Conservation (phyloP, 192 early-diverging fungal genomes). For the Rhizophagus clarus region DNA sequence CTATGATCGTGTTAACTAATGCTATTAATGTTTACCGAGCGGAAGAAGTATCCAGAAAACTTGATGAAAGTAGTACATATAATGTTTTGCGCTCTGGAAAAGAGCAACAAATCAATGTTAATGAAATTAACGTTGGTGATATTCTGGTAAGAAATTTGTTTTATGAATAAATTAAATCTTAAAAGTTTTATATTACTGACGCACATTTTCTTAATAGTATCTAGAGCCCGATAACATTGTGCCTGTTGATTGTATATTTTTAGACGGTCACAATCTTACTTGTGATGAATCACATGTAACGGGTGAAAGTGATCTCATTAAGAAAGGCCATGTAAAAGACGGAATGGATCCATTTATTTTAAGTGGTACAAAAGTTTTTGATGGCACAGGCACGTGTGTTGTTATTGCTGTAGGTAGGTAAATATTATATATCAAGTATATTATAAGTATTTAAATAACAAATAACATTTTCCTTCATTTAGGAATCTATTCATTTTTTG, state of each 20-base stretch:
- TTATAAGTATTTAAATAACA: background rate
- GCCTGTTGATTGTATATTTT: slow-evolving; percentile 87
- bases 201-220: slow-evolving; percentile 21
- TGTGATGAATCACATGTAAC: slow-evolving; percentile 91
- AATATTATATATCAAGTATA: background rate
- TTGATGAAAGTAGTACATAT: slow-evolving; percentile 81
- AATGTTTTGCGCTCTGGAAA: slow-evolving; percentile 75
- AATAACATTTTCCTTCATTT: background rate
- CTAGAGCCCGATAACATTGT: slow-evolving; percentile 91
- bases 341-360: slow-evolving; percentile 78
- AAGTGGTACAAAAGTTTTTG: slow-evolving; percentile 87
- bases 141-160: slow-evolving; percentile 51
- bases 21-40: slow-evolving; percentile 90
- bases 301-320: slow-evolving; percentile 86
- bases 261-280: slow-evolving; percentile 77
- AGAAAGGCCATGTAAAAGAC: slow-evolving; percentile 64
- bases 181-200: no score
- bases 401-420: slow-evolving; percentile 86
- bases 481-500: slow-evolving; percentile 26
- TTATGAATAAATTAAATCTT: background rate
- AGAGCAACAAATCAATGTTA: slow-evolving; percentile 72
- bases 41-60: slow-evolving; percentile 84
- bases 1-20: slow-evolving; percentile 87
- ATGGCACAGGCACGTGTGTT: slow-evolving; percentile 81
- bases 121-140: slow-evolving; percentile 89